Evolutionary conservation across 2,329 filamentous ascomycete genomes (phyloP).

Genomic region (Torrubiellomyces zombiae): DNA sequence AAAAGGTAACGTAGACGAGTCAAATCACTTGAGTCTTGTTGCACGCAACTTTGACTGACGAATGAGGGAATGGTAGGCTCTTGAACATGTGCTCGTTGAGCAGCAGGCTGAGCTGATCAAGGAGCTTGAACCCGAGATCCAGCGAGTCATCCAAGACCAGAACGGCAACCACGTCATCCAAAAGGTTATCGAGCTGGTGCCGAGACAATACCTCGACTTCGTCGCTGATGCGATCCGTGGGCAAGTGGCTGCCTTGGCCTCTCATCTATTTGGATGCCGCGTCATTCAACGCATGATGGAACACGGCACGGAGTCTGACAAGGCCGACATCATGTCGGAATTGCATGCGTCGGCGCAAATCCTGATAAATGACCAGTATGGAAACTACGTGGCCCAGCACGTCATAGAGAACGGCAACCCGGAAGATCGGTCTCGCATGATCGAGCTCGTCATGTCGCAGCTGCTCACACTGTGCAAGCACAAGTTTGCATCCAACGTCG

Average conservation of each 20-base stretch:
- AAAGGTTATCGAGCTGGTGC: slow-evolving; percentile 72
- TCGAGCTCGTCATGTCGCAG: slow-evolving; percentile 54
- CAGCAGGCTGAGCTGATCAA: slow-evolving; percentile 73
- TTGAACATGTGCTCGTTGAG: slow-evolving; percentile 82
- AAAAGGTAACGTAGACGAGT: too few species aligned
- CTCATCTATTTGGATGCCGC: slow-evolving; percentile 75
- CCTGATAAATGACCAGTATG: slow-evolving; percentile 75
- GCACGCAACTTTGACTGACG: too few species aligned
- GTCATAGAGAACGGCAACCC: slow-evolving; percentile 64
- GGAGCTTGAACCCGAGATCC: slow-evolving; percentile 62
- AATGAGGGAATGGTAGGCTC: too few species aligned
- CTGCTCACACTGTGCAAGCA: slow-evolving; percentile 71
- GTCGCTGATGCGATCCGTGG: slow-evolving; percentile 68
- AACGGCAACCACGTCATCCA: slow-evolving; percentile 97
- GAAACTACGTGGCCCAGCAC: slow-evolving; percentile 93
- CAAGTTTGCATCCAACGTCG: slow-evolving; percentile 94
- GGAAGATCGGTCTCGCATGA: slow-evolving; percentile 56
- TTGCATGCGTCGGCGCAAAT: slow-evolving; percentile 54
- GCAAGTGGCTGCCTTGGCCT: slow-evolving; percentile 56
- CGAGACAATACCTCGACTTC: slow-evolving; percentile 64
- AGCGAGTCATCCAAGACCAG: slow-evolving; percentile 66
- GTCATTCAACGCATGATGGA: slow-evolving; percentile 89
- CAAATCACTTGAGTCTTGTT: too few species aligned
- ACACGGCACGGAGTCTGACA: slow-evolving; percentile 56
- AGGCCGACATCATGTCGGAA: slow-evolving; percentile 57